Evolutionary conservation across 495 filamentous ascomycete species (phyloP), one percentile per base, ranked within the genome.

Genomic region (Penicillium paxilli): DNA sequence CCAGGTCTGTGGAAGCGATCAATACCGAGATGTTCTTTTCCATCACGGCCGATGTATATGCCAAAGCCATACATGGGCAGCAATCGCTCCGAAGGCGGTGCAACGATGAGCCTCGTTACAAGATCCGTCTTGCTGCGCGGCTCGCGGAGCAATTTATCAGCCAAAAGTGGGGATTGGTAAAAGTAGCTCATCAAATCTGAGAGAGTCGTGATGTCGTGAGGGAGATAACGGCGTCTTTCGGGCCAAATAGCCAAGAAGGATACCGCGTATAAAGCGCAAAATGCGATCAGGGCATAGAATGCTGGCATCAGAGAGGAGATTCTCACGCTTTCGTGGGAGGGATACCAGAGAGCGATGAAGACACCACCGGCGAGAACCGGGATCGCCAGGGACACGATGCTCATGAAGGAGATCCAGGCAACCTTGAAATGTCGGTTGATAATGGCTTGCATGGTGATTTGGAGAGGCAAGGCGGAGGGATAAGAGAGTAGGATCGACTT

Each of bases 131-230:
- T 87, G 38, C 74, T 85, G 16, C 70, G 68, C 3, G 82, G 80
- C 38, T 83, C 79, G 4, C 73, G 70, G 49, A 95, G 88, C 0
- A 85, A 76, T 30, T 82, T 76, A 52, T 94, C 90, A 4, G 79
- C 76, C 1, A 91, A 67, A 14, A 95, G 70, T 9, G 83, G 82
- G 32, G 85, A 87, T 57, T 82, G 82, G 47, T 87, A 87, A 32
- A 93, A 69, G 57, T 89, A 92, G 62, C 82, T 84, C 54, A 92
- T 76, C n/a, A 90, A 76, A 68, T 93, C 89, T 2, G 86, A 88
- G 1, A 95, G 69, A 32, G 81, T 89, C 40, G 72, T 81, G 20
- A 88, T 82, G 22, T 80, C 80, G 57, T 92, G 90, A 0, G 90
- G 88, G 10, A 91, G 78, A 19, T 84, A 76, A 48, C 87, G 80